phyloP scores from a whole-genome alignment of 305 asterid genomes.

The Caryopteris hybrid region DNA sequence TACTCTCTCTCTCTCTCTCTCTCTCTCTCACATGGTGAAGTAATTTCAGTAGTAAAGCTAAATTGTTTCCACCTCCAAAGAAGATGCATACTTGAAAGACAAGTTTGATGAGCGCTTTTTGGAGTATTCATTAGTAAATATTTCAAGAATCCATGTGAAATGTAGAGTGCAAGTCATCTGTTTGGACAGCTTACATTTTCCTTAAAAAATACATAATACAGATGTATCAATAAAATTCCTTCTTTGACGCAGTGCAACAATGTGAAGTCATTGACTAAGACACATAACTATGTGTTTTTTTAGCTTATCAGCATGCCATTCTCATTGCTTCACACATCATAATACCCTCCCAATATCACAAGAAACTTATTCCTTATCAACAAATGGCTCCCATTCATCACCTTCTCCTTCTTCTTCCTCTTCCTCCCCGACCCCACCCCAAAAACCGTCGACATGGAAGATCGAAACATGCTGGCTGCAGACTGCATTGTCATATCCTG shows the following conservation, averaged over 20 bases:
- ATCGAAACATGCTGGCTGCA: slow-evolving; percentile 57
- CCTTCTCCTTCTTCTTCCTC: slow-evolving; percentile 30
- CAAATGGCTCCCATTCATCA: slow-evolving; percentile 37
- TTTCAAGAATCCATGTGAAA: slow-evolving; percentile 33
- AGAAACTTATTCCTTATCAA: slow-evolving; percentile 43
- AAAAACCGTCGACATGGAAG: slow-evolving; percentile 53
- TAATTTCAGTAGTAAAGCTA: neutral
- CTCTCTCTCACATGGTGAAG: no score
- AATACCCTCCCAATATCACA: slow-evolving; percentile 45
- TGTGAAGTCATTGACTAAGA: slow-evolving; percentile 43
- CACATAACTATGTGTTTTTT: slow-evolving; percentile 21
- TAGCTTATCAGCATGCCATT: slow-evolving; percentile 37
- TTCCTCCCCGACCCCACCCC: neutral
- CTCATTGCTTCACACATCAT: slow-evolving; percentile 78
- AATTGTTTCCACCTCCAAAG: no score
- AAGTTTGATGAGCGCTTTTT: slow-evolving; percentile 18
- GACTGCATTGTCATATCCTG: slow-evolving; percentile 78
- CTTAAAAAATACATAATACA: slow-evolving; percentile 21
- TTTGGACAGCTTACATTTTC: slow-evolving; percentile 28
- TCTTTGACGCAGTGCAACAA: slow-evolving; percentile 25
- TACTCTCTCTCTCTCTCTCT: no score
- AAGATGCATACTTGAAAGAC: slow-evolving; percentile 19
- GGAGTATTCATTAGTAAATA: slow-evolving; percentile 15
- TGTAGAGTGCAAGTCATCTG: slow-evolving; percentile 45
- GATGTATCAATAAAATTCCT: slow-evolving; percentile 16